Evolutionary conservation across 345 rosid genomes (phyloP), one percentile per base, ranked within the genome.

Genomic region (Eucalyptus curtisii): DNA sequence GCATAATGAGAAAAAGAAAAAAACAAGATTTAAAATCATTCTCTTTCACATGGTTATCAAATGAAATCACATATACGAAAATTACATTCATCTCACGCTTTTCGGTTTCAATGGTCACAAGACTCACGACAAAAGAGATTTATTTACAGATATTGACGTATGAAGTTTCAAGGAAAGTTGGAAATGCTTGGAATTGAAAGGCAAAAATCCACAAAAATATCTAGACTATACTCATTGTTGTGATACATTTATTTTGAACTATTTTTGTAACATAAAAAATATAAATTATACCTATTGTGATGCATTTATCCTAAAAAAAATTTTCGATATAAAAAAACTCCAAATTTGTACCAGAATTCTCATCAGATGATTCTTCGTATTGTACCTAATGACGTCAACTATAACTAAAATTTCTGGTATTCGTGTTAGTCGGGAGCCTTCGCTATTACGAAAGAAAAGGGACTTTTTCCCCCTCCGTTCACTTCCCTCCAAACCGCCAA

Each of bases 221-320:
- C 24, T 52, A 52, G 19, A 20, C 10, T 52, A 52, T 52, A 52
- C 0, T 52, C 25, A 52, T 19, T 52, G 25, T 7, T 52, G 25
- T 52, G 0, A 52, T 52, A 19, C 5, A 52, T 52, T 52, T 7
- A 52, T 52, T 0, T 19, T 52, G 25, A 52, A 52, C 25, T 52
- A 52, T 52, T 52, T 52, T 52, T 19, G 2, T 52, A 3, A 52
- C 57, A 19, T 52, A 52, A 7, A 52, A 52, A 52, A 52, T 52
- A 52, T 2, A 52, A 52, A 52, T 52, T 52, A 52, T 52, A 0
- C 0, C 5, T 20, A 52, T 52, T 20, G 0, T 20, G 0, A 52
- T 52, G 57, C 10, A 52, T 52, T 52, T 52, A 52, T 0, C 0
- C 57, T 3, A 19, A n/a, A n/a, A n/a, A n/a, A n/a, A n/a, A n/a